Base-by-base conservation (phyloP, 1,139 yeast species). In the Geotrichum fermentans region DNA sequence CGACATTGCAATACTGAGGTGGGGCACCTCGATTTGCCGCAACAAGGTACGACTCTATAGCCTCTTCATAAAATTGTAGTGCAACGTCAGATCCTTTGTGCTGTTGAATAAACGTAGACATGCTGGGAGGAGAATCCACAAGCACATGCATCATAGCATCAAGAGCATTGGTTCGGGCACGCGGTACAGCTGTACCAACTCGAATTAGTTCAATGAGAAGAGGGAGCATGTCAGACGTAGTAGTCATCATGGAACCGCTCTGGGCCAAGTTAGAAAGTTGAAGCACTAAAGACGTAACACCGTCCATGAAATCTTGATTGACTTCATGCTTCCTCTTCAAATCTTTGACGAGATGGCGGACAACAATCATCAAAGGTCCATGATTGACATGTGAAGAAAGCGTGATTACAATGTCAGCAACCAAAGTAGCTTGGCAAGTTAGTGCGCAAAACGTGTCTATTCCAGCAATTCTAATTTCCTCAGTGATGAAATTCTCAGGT, bases 361-460 rank as follows among this genome's bases (percentile, higher is more conserved):
- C 66, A 41, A 83, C 75, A 59, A 86, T 90, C 69, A 83, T 86
- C 39, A 90, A 62, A 6, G 81, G 68, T 0, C 97, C 97, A 65
- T 90, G 96, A 51, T 82, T 81, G 33, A 90, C 89, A 61, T 88
- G 88, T 4, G 94, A 97, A n/a, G 94, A 88, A 58, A 89, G 68
- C n/a, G 88, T 80, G 52, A 88, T 74, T 50, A 89, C 74, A 32
- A 90, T 74, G 56, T 90, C 97, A 42, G 83, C 74, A 20, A 92
- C 82, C 78, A 90, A 83, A 2, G 77, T 75, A 45, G 80, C 79
- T 59, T 81, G 83, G 40, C 77, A 71, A 2, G 95, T 78, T 14
- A 88, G 79, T 53, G 83, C 79, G 55, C 86, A 87, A 52, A 90
- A 72, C 0, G 92, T 78, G 56, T 79, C 79, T 45, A 83, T 66